A percentile compares a stretch with the other conserved stretches of the same genome.
Evolutionary conservation across 108 stramenopile genomes (phyloP).

Genomic region (Discostella stelligeroides): DNA sequence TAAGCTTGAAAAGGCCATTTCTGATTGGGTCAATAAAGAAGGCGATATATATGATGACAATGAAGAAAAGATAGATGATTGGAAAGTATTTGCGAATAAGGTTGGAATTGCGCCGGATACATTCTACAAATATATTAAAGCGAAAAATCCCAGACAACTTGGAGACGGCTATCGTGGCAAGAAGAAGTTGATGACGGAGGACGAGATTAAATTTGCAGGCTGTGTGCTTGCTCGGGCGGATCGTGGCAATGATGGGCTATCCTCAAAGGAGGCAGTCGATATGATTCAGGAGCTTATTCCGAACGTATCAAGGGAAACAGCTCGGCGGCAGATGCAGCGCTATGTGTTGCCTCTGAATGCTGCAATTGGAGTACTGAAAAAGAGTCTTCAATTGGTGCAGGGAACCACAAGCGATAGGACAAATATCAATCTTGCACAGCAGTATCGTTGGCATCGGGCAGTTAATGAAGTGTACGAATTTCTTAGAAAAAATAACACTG

Average conservation of each 20-base stretch:
- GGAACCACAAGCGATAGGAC: conserved; percentile 20
- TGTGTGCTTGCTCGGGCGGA: neutral
- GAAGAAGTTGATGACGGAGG: neutral
- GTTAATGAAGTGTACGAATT: conserved; percentile 7
- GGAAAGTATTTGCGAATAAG: too few species aligned
- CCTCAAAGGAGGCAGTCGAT: conserved; percentile 12
- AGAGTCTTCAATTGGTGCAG: conserved; percentile 3
- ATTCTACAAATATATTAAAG: too few species aligned
- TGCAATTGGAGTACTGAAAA: neutral
- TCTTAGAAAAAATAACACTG: conserved; percentile 18
- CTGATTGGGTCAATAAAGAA: too few species aligned
- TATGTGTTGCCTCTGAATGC: conserved; percentile 1
- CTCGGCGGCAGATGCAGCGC: neutral
- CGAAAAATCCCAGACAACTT: too few species aligned
- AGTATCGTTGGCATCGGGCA: conserved; percentile 31
- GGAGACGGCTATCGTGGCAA: too few species aligned
- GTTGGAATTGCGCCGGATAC: too few species aligned
- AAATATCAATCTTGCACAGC: conserved; percentile 13
- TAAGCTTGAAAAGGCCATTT: neutral
- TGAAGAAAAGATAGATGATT: too few species aligned
- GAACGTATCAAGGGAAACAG: neutral
- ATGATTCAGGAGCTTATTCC: neutral
- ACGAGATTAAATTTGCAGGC: neutral
- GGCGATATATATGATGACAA: too few species aligned
- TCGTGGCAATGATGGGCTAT: conserved; percentile 7